Conservation (phyloP, 805 yeast genomes). For the Candida sphagnicola region DNA sequence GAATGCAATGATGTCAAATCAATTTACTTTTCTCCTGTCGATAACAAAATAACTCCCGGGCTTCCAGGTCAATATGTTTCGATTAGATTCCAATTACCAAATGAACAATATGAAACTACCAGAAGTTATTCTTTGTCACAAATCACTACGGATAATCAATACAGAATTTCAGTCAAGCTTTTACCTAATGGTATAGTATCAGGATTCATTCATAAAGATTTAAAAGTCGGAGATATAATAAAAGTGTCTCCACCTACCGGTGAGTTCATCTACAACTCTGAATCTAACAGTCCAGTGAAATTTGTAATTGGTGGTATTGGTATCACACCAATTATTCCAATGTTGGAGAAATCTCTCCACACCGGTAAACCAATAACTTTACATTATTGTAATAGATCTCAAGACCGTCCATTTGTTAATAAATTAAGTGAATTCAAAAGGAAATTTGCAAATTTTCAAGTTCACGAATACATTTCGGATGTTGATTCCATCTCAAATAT, state of each 20-base stretch:
- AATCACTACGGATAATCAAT: slow-evolving; percentile 26
- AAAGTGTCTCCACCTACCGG: slow-evolving; percentile 61
- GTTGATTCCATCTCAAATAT: slow-evolving; percentile 5
- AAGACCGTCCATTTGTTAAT: slow-evolving; percentile 19
- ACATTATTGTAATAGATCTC: slow-evolving; percentile 27
- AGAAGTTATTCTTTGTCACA: slow-evolving; percentile 61
- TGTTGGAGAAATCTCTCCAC: slow-evolving; percentile 37
- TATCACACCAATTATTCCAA: slow-evolving; percentile 59
- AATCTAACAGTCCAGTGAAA: slow-evolving; percentile 23
- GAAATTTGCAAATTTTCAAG: slow-evolving; percentile 12
- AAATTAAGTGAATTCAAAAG: slow-evolving; percentile 15
- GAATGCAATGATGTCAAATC: slow-evolving; percentile 50
- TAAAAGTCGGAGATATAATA: slow-evolving; percentile 46
- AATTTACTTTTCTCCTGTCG: slow-evolving; percentile 46
- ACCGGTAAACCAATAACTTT: slow-evolving; percentile 29
- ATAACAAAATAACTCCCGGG: slow-evolving; percentile 26
- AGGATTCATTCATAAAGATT: slow-evolving; percentile 41
- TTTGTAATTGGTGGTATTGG: slow-evolving; percentile 65
- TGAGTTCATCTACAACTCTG: slow-evolving; percentile 35
- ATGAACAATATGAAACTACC: slow-evolving; percentile 38
- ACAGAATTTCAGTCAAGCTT: slow-evolving; percentile 57
- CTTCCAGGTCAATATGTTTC: slow-evolving; percentile 42
- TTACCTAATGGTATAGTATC: slow-evolving; percentile 49
- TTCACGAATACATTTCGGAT: slow-evolving; percentile 20
- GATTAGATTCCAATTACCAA: slow-evolving; percentile 28